A percentile compares a stretch with the other conserved stretches of the same genome.
Evolutionary conservation across 129 eudicot species (phyloP).

Genomic region (Artemisia annua): DNA sequence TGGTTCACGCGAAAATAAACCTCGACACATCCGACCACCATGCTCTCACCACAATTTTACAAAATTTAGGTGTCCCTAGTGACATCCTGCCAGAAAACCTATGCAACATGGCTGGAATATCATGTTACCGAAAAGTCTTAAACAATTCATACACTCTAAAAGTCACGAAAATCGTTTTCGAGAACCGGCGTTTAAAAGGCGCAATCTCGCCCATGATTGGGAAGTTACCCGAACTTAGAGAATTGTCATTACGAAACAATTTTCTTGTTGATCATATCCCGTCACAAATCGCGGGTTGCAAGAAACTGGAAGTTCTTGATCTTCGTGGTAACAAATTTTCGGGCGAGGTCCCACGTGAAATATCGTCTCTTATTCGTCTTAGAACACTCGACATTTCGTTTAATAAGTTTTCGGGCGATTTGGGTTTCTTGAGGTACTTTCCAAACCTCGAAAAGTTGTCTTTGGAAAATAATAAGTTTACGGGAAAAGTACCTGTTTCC

Average conservation of each 20-base stretch:
- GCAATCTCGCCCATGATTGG: slow-evolving; percentile 69
- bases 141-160: slow-evolving; percentile 40
- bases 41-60: slow-evolving; percentile 50
- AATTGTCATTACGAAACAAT: slow-evolving; percentile 57
- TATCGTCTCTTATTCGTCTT: slow-evolving; percentile 53
- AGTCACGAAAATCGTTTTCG: slow-evolving; percentile 54
- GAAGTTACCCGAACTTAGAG: slow-evolving; percentile 59
- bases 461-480: slow-evolving; percentile 65
- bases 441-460: slow-evolving; percentile 70
- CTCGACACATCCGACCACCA: slow-evolving; percentile 49
- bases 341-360: slow-evolving; percentile 53
- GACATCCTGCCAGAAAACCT: slow-evolving; percentile 37
- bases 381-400: slow-evolving; percentile 56
- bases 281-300: slow-evolving; percentile 46
- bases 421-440: slow-evolving; percentile 60
- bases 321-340: slow-evolving; percentile 58
- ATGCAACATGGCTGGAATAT: slow-evolving; percentile 57
- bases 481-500: slow-evolving; percentile 59
- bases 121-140: slow-evolving; percentile 42
- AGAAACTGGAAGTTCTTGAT: slow-evolving; percentile 60
- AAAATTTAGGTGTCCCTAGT: slow-evolving; percentile 45
- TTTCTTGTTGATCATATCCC: slow-evolving; percentile 55
- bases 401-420: slow-evolving; percentile 53
- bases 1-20: slow-evolving; percentile 33
- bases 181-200: slow-evolving; percentile 45